These are phyloP conservation scores for Pichia sp. DNA, from an alignment of 1,139 yeast species.

Conservation along the genomic window DNA sequence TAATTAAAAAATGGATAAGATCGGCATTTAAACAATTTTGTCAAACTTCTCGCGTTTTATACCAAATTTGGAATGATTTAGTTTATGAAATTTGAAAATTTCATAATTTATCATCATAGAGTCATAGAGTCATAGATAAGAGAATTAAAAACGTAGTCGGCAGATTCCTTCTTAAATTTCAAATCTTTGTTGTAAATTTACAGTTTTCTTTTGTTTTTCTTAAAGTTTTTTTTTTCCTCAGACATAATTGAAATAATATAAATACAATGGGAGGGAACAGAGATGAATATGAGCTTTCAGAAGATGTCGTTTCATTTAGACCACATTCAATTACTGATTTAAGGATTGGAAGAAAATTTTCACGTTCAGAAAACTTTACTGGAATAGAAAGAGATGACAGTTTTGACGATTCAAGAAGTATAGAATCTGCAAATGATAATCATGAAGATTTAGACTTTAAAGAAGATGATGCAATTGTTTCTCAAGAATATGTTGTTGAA, in stretches of 20 bases:
- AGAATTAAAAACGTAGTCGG: too few relatives aligned
- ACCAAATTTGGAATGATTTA: too few relatives aligned
- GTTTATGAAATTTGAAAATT: too few relatives aligned
- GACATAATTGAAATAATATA: too few relatives aligned
- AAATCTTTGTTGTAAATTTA: too few relatives aligned
- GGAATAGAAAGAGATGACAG: neutral
- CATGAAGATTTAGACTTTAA: conserved; percentile 4
- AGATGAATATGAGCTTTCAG: conserved; percentile 1
- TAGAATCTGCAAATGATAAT: neutral
- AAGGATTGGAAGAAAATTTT: neutral
- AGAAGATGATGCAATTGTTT: neutral
- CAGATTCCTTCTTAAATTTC: too few relatives aligned
- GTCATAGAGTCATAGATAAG: too few relatives aligned
- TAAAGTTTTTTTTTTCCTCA: too few relatives aligned
- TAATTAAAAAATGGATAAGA: neutral
- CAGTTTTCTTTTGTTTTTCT: too few relatives aligned
- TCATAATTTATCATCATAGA: too few relatives aligned
- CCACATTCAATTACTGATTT: conserved; percentile 4
- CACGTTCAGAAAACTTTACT: neutral
- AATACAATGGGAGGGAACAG: too few relatives aligned
- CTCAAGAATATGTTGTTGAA: conserved; percentile 21
- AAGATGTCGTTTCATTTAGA: conserved; percentile 10
- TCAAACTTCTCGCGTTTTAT: too few relatives aligned
- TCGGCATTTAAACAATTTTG: neutral
- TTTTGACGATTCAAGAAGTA: neutral